A percentile compares a stretch with the other conserved stretches of the same genome.
Conservation (phyloP, 768 basidiomycete genomes). For the Leucosporidium yakuticum region DNA sequence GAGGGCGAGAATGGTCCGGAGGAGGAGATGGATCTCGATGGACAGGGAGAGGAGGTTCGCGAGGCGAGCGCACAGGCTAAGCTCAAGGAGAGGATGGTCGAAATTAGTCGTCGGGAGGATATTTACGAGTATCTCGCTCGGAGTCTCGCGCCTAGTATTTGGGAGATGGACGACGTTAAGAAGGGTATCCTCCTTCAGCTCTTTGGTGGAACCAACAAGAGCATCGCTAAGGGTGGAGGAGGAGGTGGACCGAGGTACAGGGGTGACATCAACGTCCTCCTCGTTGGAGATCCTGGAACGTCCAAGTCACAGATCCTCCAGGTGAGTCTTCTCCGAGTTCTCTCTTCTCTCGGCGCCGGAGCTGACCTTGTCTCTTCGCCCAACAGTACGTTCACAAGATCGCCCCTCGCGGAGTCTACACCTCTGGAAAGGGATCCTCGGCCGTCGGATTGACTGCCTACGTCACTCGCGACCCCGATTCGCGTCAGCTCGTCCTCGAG, state of each 20-base stretch:
- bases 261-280: constrained; percentile 93
- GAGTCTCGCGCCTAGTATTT: constrained; percentile 88
- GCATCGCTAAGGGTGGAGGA: constrained; percentile 81
- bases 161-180: constrained; percentile 98
- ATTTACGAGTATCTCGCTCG: constrained; percentile 78
- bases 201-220: constrained; percentile 98
- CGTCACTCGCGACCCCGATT: constrained; percentile 95
- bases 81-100: constrained; percentile 59
- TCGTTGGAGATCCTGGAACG: constrained; percentile 96
- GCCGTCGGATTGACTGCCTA: constrained; percentile 98
- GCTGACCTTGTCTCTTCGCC: constrained; percentile 18
- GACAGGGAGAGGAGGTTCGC: constrained; percentile 43
- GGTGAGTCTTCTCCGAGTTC: constrained; percentile 48
- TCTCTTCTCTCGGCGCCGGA: not conserved
- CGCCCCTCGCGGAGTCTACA: constrained; percentile 93
- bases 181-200: constrained; percentile 93
- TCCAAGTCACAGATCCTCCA: constrained; percentile 92
- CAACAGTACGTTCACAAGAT: constrained; percentile 95
- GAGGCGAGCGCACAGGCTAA: constrained; percentile 48
- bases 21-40: constrained; percentile 41
- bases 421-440: constrained; percentile 95
- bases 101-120: constrained; percentile 67
- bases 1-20: constrained; percentile 47
- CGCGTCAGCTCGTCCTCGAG: constrained; percentile 94
- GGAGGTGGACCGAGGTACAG: constrained; percentile 93